Conservation (phyloP, 1,284 basidiomycete species). For the Ceratobasidium sp. region DNA sequence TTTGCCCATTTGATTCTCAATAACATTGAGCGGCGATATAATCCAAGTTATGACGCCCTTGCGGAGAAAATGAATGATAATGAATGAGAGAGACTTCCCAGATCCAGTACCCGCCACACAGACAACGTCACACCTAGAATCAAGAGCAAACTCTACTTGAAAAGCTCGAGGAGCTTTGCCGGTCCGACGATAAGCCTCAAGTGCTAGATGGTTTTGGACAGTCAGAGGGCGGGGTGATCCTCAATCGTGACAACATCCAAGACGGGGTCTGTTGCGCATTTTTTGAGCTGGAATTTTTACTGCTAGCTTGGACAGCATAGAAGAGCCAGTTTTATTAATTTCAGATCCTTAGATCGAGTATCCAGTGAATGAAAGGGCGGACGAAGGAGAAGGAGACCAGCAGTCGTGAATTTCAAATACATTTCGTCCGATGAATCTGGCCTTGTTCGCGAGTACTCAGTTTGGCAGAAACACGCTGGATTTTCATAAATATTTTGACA, state of each 20-base stretch:
- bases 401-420: neutral
- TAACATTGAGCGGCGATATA: constrained; percentile 11
- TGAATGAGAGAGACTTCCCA: constrained; percentile 3
- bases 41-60: neutral
- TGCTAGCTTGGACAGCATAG: neutral
- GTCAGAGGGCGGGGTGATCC: no score
- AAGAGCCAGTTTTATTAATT: neutral
- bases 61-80: neutral
- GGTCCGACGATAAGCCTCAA: no score
- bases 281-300: neutral
- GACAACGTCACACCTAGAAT: no score
- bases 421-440: neutral
- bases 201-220: no score
- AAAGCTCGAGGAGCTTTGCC: no score
- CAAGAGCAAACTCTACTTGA: no score
- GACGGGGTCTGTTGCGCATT: neutral
- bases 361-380: no score
- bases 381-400: neutral
- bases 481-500: neutral
- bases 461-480: neutral
- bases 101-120: no score
- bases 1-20: neutral
- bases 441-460: neutral
- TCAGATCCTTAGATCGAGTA: neutral
- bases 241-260: no score